Evolutionary conservation across 129 eudicot genomes (phyloP).

Genomic region (Glebionis coronaria): DNA sequence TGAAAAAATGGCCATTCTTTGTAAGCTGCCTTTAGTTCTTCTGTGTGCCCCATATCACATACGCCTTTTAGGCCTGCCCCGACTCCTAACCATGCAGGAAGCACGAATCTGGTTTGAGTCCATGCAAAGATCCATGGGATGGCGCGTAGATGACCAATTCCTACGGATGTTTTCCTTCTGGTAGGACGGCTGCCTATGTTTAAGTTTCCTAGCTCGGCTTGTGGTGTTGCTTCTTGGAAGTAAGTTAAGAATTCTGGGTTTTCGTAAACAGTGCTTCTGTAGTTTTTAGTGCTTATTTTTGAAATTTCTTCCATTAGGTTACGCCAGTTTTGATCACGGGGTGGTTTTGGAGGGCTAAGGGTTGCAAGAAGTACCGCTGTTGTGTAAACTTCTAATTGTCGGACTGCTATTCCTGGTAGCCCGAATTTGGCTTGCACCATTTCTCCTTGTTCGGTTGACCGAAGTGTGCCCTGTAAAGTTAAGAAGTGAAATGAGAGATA

Average conservation of each 20-base stretch:
- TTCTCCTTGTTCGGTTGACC: slow-evolving; percentile 96
- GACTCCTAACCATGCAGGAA: slow-evolving; percentile 95
- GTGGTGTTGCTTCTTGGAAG: slow-evolving; percentile 98
- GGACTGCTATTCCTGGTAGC: slow-evolving; percentile 69
- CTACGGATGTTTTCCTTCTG: slow-evolving; percentile 57
- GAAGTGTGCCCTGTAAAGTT: slow-evolving; percentile 66
- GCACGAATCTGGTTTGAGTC: slow-evolving; percentile 90
- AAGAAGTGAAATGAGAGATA: neutral
- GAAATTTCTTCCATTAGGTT: slow-evolving; percentile 85
- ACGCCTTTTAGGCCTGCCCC: slow-evolving; percentile 85
- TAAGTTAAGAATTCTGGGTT: slow-evolving; percentile 79
- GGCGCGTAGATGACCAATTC: slow-evolving; percentile 82
- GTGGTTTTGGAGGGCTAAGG: slow-evolving; percentile 83
- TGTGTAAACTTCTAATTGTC: slow-evolving; percentile 89
- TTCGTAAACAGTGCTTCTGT: slow-evolving; percentile 82
- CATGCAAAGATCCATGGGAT: slow-evolving; percentile 98
- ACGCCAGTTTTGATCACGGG: slow-evolving; percentile 91
- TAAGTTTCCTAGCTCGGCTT: slow-evolving; percentile 81
- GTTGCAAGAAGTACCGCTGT: slow-evolving; percentile 94
- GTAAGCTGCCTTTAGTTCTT: slow-evolving; percentile 68
- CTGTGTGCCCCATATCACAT: slow-evolving; percentile 65
- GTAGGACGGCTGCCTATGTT: slow-evolving; percentile 94
- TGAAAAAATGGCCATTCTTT: slow-evolving; percentile 93
- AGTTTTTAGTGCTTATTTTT: slow-evolving; percentile 52
- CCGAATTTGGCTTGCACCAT: slow-evolving; percentile 98